Evolutionary conservation across 2,329 filamentous ascomycete genomes (phyloP).

Genomic region (Alternaria burnsii): DNA sequence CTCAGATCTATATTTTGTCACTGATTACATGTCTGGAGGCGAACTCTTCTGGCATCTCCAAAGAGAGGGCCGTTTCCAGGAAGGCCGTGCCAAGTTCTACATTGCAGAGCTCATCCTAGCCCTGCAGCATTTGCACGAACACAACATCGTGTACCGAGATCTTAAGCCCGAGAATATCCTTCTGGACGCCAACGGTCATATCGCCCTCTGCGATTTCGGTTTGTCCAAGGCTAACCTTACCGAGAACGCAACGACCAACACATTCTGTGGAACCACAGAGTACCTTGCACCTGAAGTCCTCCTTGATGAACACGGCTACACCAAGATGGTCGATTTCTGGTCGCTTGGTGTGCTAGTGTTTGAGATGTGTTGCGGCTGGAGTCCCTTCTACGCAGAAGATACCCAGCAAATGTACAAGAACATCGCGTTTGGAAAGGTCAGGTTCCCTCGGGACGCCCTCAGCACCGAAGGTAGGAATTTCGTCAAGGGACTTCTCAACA

Average conservation of each 20-base stretch:
- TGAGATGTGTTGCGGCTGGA: slow-evolving; percentile 99
- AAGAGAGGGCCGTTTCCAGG: slow-evolving; percentile 94
- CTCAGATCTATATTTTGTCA: slow-evolving; percentile 96
- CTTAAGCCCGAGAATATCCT: slow-evolving; percentile 98
- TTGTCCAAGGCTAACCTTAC: slow-evolving; percentile 97
- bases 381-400: slow-evolving; percentile 97
- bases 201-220: slow-evolving; percentile 96
- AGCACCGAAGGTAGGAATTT: slow-evolving; percentile 97
- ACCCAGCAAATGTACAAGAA: slow-evolving; percentile 99
- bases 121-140: slow-evolving; percentile 92
- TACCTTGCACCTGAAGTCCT: slow-evolving; percentile 96
- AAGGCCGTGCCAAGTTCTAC: slow-evolving; percentile 96
- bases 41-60: slow-evolving; percentile 99
- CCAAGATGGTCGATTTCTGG: slow-evolving; percentile 99
- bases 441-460: slow-evolving; percentile 92
- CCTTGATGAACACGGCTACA: slow-evolving; percentile 95
- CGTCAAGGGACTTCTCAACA: slow-evolving; percentile 95
- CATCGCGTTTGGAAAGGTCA: slow-evolving; percentile 97
- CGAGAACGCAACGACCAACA: slow-evolving; percentile 97
- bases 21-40: slow-evolving; percentile 98
- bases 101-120: slow-evolving; percentile 97
- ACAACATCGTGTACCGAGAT: slow-evolving; percentile 97
- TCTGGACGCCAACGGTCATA: slow-evolving; percentile 95
- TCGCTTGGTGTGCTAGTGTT: slow-evolving; percentile 96
- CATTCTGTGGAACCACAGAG: slow-evolving; percentile 97